phyloP scores from a whole-genome alignment of 2,329 filamentous ascomycete species.

The Neofusicoccum cordaticola region DNA sequence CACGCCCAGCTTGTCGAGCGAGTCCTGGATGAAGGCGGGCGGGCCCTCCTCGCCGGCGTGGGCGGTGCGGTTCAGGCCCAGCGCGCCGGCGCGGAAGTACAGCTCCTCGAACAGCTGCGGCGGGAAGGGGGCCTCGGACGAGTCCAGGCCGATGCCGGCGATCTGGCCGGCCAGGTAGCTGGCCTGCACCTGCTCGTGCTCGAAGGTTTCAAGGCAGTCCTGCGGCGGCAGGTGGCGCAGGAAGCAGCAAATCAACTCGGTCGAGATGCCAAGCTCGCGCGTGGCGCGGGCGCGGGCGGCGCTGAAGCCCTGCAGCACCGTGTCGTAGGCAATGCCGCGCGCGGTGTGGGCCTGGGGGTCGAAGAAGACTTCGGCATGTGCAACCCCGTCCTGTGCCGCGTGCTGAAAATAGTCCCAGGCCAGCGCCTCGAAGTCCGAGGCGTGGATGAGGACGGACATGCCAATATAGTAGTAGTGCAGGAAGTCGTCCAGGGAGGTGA shows the following conservation, averaged over 20 bases:
- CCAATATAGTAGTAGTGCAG: constrained; percentile 75
- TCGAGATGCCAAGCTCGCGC: constrained; percentile 61
- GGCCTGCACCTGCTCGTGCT: constrained; percentile 43
- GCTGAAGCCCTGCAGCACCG: constrained; percentile 62
- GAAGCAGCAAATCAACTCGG: constrained; percentile 69
- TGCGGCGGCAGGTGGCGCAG: constrained; percentile 65
- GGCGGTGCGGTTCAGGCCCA: constrained; percentile 62
- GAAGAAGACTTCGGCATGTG: constrained; percentile 77
- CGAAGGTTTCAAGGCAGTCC: constrained; percentile 52
- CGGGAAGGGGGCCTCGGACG: constrained; percentile 49
- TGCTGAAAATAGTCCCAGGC: constrained; percentile 69
- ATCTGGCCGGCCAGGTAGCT: constrained; percentile 53
- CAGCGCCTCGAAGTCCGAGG: constrained; percentile 68
- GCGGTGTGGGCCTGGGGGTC: constrained; percentile 72
- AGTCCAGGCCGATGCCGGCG: constrained; percentile 65
- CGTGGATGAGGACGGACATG: constrained; percentile 65
- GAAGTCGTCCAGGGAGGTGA: constrained; percentile 73
- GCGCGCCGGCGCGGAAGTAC: constrained; percentile 53
- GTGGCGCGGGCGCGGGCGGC: constrained; percentile 60
- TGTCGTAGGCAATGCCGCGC: constrained; percentile 61
- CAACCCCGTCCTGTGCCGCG: constrained; percentile 62
- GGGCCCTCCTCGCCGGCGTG: constrained; percentile 77
- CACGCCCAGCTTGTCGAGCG: constrained; percentile 61
- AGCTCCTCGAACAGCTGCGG: constrained; percentile 59
- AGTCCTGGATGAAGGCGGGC: constrained; percentile 61